Conservation (phyloP, 192 early-diverging fungal genomes). For the Linnemannia elongata region DNA sequence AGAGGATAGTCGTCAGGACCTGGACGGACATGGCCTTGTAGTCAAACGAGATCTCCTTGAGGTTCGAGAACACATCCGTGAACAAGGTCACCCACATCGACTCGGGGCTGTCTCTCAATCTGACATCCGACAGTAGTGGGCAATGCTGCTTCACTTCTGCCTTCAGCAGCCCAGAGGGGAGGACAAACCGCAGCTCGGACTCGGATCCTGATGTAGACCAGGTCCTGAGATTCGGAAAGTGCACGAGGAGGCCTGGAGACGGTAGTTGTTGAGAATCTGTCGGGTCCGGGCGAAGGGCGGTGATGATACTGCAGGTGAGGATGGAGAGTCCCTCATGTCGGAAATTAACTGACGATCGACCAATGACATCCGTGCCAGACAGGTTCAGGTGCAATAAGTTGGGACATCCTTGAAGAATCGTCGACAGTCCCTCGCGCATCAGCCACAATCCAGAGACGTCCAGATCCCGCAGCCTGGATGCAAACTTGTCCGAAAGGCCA, state of each 20-base stretch:
- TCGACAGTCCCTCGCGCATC: not conserved
- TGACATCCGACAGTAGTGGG: not conserved
- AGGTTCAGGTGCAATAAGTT: not conserved
- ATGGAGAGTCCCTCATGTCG: not conserved
- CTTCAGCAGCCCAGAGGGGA: not conserved
- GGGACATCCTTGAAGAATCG: not conserved
- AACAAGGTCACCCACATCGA: not conserved
- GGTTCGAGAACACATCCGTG: constrained; percentile 3
- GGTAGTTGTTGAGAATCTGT: not conserved
- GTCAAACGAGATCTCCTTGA: not conserved
- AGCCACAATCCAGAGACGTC: not conserved
- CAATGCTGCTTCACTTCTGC: not conserved
- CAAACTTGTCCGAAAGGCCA: not conserved
- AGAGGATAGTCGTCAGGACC: not conserved
- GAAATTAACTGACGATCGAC: not conserved
- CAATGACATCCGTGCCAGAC: not conserved
- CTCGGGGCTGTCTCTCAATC: not conserved
- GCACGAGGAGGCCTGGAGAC: not conserved
- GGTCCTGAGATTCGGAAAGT: not conserved
- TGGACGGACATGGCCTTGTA: not conserved
- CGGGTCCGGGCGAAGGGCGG: not conserved
- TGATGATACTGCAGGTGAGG: not conserved
- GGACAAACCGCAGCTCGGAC: not conserved
- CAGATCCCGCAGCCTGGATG: not conserved
- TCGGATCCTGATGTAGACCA: not conserved